phyloP scores from a whole-genome alignment of 2,329 filamentous ascomycete genomes.

The Tolypocladium sp. region DNA sequence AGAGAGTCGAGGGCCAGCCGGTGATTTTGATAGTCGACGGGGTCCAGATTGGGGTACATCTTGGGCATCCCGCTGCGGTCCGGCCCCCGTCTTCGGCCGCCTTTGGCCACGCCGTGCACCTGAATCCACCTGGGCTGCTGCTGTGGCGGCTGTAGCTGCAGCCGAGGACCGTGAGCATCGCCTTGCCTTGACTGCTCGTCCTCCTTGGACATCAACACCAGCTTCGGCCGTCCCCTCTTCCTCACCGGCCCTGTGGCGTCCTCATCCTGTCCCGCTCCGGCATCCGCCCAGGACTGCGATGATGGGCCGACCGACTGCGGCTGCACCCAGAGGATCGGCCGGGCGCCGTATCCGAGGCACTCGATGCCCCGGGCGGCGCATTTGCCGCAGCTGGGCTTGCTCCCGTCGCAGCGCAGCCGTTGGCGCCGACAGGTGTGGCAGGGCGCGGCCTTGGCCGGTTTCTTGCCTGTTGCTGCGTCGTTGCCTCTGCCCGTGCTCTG shows the following conservation, averaged over 20 bases:
- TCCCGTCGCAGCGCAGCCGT: constrained; percentile 7
- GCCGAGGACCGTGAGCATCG: background rate
- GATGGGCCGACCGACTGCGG: background rate
- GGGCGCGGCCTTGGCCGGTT: background rate
- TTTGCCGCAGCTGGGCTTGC: constrained; percentile 6
- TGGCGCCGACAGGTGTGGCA: constrained; percentile 7
- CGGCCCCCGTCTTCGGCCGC: no score
- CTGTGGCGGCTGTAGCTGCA: background rate
- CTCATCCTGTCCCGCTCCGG: background rate
- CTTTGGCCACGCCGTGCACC: background rate
- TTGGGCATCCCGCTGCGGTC: background rate
- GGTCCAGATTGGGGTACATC: background rate
- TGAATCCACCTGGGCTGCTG: background rate
- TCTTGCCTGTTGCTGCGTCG: background rate
- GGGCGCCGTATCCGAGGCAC: constrained; percentile 8
- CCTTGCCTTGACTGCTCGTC: background rate
- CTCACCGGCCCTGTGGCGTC: background rate
- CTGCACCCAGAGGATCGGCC: constrained; percentile 7
- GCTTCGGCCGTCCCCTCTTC: constrained; percentile 6
- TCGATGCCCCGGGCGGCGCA: constrained; percentile 7
- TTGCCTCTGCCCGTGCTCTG: background rate
- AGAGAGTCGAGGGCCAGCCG: constrained; percentile 3
- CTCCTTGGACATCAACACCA: constrained; percentile 6
- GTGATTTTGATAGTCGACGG: constrained; percentile 4
- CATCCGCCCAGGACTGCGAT: no score